Percentiles rank a stretch among this genome's conserved stretches.
Evolutionary conservation across 345 rosid genomes (phyloP).

Genomic region (Punica granatum): DNA sequence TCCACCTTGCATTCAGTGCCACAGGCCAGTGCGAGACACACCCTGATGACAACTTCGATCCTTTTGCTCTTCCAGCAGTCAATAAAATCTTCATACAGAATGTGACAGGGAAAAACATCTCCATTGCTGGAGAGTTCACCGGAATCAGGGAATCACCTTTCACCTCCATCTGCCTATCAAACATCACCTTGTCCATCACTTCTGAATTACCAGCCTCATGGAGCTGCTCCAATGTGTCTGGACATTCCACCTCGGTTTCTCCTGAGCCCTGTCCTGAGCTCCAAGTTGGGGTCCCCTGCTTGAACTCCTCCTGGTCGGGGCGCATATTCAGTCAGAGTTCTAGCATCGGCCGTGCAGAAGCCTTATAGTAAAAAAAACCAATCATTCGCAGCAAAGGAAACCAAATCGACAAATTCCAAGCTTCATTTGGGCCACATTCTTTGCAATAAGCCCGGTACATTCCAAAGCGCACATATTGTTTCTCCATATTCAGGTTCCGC

Average conservation of each 20-base stretch:
- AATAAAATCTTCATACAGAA: constrained; percentile 38
- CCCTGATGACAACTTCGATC: constrained; percentile 68
- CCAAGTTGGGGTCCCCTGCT: constrained; percentile 10
- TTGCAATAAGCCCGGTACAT: neutral
- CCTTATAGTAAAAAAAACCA: constrained; percentile 19
- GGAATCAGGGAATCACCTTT: constrained; percentile 72
- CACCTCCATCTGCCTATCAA: constrained; percentile 52
- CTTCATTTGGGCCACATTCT: neutral
- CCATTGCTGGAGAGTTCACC: constrained; percentile 57
- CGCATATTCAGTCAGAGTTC: constrained; percentile 17
- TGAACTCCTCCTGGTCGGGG: constrained; percentile 19
- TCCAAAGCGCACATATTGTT: constrained; percentile 14
- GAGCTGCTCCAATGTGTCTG: constrained; percentile 65
- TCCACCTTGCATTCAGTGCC: constrained; percentile 43
- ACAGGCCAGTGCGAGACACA: constrained; percentile 62
- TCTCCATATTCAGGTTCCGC: constrained; percentile 16
- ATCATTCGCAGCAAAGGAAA: neutral
- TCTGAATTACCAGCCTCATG: constrained; percentile 33
- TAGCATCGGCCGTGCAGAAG: constrained; percentile 27
- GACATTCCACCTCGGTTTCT: constrained; percentile 59
- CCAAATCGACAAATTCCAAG: neutral
- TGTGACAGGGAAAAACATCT: constrained; percentile 50
- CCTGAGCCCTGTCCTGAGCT: constrained; percentile 71
- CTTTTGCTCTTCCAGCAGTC: constrained; percentile 56
- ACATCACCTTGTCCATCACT: constrained; percentile 40